phyloP scores from a whole-genome alignment of 352 stramenopile genomes.

The Phytophthora citricola region DNA sequence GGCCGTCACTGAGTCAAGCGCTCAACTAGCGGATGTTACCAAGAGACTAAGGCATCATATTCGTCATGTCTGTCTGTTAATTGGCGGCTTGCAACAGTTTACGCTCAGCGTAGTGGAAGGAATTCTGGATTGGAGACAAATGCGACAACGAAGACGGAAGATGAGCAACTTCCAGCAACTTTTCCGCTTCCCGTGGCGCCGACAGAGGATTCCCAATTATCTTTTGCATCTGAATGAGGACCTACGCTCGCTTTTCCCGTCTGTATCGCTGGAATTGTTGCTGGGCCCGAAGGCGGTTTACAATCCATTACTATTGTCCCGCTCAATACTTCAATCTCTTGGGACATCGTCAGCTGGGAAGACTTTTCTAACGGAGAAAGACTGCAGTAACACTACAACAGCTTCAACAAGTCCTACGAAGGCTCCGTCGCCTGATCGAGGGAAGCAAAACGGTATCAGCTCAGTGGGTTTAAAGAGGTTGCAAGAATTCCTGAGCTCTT shows the following conservation, averaged over 20 bases:
- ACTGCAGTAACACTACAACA: not conserved
- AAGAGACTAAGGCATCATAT: conserved; percentile 38
- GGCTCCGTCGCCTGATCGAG: not conserved
- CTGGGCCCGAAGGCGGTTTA: conserved; percentile 45
- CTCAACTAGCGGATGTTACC: conserved; percentile 24
- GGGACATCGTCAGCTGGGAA: conserved; percentile 34
- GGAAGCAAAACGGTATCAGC: conserved; percentile 4
- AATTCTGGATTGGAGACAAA: conserved; percentile 52
- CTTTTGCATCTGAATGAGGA: conserved; percentile 52
- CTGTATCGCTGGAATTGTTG: conserved; percentile 38
- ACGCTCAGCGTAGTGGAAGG: conserved; percentile 50
- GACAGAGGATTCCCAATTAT: conserved; percentile 50
- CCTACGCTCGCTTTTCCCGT: conserved; percentile 49
- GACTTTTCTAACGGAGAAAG: conserved; percentile 61
- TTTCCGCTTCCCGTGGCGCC: conserved; percentile 57
- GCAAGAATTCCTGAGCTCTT: conserved; percentile 5
- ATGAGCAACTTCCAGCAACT: conserved; percentile 53
- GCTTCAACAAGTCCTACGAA: not conserved
- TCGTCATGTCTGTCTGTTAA: conserved; percentile 39
- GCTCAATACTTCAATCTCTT: conserved; percentile 23
- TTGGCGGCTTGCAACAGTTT: conserved; percentile 33
- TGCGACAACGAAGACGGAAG: conserved; percentile 30
- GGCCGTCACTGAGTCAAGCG: conserved; percentile 12
- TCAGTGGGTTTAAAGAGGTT: conserved; percentile 7
- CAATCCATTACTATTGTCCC: conserved; percentile 54